Evolutionary conservation across 2,329 filamentous ascomycete genomes (phyloP), one percentile per base, ranked within the genome.

Genomic region (Fusarium zealandicum): DNA sequence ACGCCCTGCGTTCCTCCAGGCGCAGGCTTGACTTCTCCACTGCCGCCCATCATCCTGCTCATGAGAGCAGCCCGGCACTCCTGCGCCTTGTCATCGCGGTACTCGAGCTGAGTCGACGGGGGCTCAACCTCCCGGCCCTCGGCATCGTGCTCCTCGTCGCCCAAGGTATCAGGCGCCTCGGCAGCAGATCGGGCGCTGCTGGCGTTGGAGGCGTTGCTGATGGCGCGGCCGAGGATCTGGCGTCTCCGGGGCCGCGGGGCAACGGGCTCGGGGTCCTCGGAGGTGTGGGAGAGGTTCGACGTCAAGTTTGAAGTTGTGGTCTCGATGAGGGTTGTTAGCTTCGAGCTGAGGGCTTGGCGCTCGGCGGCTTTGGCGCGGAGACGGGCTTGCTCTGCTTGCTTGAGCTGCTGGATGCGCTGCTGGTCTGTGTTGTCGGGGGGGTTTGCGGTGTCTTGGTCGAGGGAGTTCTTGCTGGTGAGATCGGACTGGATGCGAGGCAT

Each of bases 211-310:
- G 77, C 77, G 64, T 85, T 86, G 71, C 82, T 85, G 22, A 82
- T 71, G 3, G 82, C 84, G 10, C 84, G 80, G 5, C 84, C 84
- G 3, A 87, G 73, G 50, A 87, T 80, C 47, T 79, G 75, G 10
- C 82, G 79, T 44, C 77, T 74, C 2, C 77, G 61, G 47, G 72
- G 63, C 14, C 69, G 59, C 46, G 69, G 37, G 13, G 55, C 30
- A 30, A 55, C 39, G 30, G 46, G 51, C 35, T 61, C 55, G 8
- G 42, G 51, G 35, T 56, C 59, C 25, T 62, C 59, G 6, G 59
- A 55, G 5, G 52, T 45, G 14, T 59, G 61, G 11, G 55, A 62
- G 14, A 54, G 51, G 9, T 57, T 54, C 25, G 57, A 30, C 14
- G 62, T 38, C 25, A 56, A 18, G 45, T 41, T 53, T 16, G 64